Evolutionary conservation across 495 filamentous ascomycete species (phyloP).

Genomic region (Neurospora cerealis): DNA sequence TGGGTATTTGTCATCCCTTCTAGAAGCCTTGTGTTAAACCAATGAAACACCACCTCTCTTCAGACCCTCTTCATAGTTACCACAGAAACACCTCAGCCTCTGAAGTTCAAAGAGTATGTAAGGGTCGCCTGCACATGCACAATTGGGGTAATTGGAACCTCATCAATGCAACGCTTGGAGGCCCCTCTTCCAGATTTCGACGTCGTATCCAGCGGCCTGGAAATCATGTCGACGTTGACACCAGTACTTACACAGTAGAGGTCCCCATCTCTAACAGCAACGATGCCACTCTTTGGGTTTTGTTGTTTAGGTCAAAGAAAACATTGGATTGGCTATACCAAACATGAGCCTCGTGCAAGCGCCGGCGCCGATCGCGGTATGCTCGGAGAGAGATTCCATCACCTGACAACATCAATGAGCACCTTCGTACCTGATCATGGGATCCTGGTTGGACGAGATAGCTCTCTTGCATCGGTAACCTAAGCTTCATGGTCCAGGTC

Average conservation of each 20-base stretch:
- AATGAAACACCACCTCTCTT: background rate
- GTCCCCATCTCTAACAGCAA: background rate
- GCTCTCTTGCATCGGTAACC: background rate
- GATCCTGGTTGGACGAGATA: background rate
- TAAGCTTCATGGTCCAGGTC: background rate
- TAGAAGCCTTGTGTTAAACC: background rate
- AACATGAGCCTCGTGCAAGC: background rate
- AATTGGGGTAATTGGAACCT: background rate
- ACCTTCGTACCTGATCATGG: background rate
- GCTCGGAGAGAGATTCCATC: background rate
- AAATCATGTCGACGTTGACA: background rate
- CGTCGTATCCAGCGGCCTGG: background rate
- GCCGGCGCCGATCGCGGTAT: background rate
- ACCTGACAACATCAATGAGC: background rate
- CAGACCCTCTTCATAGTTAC: background rate
- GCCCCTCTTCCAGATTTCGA: background rate
- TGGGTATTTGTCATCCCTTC: background rate
- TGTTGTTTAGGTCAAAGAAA: background rate
- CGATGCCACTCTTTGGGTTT: background rate
- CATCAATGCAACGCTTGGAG: background rate
- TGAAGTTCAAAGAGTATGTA: background rate
- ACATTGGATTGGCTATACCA: background rate
- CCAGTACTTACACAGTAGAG: too few relatives aligned
- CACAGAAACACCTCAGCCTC: background rate
- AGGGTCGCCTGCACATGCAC: background rate